Percentiles rank a stretch among this genome's conserved stretches.
Conservation (phyloP, 257 asterid species). For the Pogostemon cablin region DNA sequence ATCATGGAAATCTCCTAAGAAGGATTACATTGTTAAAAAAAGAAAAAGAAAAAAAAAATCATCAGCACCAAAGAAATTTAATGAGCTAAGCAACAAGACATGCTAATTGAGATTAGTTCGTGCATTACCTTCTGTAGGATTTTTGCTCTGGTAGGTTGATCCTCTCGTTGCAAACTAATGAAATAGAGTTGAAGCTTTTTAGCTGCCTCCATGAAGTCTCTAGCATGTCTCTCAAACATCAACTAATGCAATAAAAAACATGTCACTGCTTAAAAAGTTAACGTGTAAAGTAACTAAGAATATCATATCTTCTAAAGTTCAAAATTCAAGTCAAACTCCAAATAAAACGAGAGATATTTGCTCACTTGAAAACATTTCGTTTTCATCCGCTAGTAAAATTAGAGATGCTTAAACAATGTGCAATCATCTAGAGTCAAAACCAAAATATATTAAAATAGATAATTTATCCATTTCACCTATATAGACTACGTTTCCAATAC, state of each 20-base stretch:
- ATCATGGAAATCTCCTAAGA: conserved; percentile 70
- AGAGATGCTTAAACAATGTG: too few relatives aligned
- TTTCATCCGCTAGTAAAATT: too few relatives aligned
- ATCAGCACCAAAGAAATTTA: background rate
- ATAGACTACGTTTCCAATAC: too few relatives aligned
- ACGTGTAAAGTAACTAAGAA: too few relatives aligned
- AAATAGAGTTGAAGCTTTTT: conserved; percentile 88
- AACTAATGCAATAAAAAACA: conserved; percentile 46
- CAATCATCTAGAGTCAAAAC: too few relatives aligned
- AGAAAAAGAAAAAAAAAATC: background rate
- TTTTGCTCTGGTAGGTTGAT: conserved; percentile 75
- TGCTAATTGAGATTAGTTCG: background rate
- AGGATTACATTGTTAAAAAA: background rate
- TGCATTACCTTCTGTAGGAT: conserved; percentile 64
- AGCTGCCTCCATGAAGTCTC: conserved; percentile 98
- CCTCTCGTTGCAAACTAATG: conserved; percentile 84
- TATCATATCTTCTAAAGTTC: too few relatives aligned
- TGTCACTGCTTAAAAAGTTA: background rate
- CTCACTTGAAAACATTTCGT: too few relatives aligned
- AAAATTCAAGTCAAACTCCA: too few relatives aligned
- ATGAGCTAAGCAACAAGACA: background rate
- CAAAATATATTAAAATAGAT: too few relatives aligned
- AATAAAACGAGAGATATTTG: too few relatives aligned
- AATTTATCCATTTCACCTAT: too few relatives aligned
- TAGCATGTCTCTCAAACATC: conserved; percentile 96